A percentile compares a stretch with the other conserved stretches of the same genome.
Conservation (phyloP, 2,329 filamentous ascomycete genomes). For the Neocucurbitaria cava region DNA sequence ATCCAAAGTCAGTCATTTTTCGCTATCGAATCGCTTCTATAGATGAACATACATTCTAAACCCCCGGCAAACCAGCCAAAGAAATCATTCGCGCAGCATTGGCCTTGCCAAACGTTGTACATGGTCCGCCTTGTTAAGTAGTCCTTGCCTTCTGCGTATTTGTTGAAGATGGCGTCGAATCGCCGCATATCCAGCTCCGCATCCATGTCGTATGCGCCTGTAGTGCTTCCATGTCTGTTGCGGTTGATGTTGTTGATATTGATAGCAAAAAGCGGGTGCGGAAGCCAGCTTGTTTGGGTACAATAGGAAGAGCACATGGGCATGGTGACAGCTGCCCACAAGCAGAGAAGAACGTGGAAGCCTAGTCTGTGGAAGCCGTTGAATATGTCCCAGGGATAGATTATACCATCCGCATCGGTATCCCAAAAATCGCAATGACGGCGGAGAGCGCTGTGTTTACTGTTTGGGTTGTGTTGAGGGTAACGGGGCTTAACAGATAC, state of each 20-base stretch:
- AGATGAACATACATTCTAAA: constrained; percentile 19
- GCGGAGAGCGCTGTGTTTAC: constrained; percentile 15
- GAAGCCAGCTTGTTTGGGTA: constrained; percentile 17
- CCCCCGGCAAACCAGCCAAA: constrained; percentile 28
- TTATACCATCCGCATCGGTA: constrained; percentile 15
- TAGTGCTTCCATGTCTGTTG: constrained; percentile 25
- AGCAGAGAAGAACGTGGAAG: constrained; percentile 17
- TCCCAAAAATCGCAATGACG: constrained; percentile 28
- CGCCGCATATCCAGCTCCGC: constrained; percentile 20
- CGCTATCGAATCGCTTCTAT: background rate
- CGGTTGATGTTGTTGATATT: constrained; percentile 17
- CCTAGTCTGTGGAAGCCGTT: constrained; percentile 21
- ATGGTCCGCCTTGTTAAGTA: constrained; percentile 16
- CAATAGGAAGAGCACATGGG: constrained; percentile 20
- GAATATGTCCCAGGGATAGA: constrained; percentile 28
- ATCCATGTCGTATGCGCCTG: constrained; percentile 23
- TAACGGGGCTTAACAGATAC: background rate
- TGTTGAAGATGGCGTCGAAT: constrained; percentile 23
- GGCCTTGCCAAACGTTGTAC: constrained; percentile 17
- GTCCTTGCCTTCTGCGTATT: constrained; percentile 21
- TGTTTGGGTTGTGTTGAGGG: background rate
- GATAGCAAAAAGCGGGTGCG: constrained; percentile 24
- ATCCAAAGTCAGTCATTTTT: background rate
- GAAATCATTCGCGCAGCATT: constrained; percentile 24
- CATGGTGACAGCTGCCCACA: constrained; percentile 27